Base-by-base conservation (phyloP, 768 basidiomycete genomes). In the Termitomyces sp. region DNA sequence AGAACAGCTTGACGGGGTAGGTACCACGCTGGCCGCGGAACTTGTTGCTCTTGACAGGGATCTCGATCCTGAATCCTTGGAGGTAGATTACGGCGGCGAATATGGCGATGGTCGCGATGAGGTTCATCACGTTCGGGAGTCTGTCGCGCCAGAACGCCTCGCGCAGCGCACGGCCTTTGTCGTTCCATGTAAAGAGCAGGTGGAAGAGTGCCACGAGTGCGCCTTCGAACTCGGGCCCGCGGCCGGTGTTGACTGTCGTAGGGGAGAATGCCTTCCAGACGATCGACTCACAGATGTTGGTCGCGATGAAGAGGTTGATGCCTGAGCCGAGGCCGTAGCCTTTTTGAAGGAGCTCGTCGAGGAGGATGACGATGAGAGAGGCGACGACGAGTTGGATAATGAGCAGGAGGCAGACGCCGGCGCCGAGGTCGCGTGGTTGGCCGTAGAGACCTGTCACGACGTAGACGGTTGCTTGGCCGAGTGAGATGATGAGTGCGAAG, bases 221-320 rank as follows among this genome's bases (percentile, higher is more conserved):
- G 63, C 97, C 97, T 70, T 98, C 96, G 67, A 98, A 99, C 74
- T 99, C 97, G 56, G 96, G 92, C 3, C 96, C 96, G 65, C 96
- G 92, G 42, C 96, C 97, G 35, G 95, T 98, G 84, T 98, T 98
- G 77, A 98, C 78, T 50, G 97, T 98, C 22, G 94, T 98, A 11
- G 97, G 97, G 1, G 94, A 96, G 79, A 99, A 98, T 1, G 96
- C 97, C 72, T 99, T 99, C 96, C 96, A 99, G 72, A 98, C 88
- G 79, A 99, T 98, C 64, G 91, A 93, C 76, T 99, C 97, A 76
- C 96, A 98, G 68, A 99, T 98, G 83, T 98, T 99, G 79, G 97
- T 98, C 4, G 96, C 97, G 69, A 98, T 97, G 85, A 98, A 98
- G 60, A 98, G 89, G 60, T 95, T 96, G 76, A 99, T 98, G 65